A percentile compares a stretch with the other conserved stretches of the same genome.
Evolutionary conservation across 176 grass and related monocot genomes (phyloP).

Genomic region (Avena eriantha): DNA sequence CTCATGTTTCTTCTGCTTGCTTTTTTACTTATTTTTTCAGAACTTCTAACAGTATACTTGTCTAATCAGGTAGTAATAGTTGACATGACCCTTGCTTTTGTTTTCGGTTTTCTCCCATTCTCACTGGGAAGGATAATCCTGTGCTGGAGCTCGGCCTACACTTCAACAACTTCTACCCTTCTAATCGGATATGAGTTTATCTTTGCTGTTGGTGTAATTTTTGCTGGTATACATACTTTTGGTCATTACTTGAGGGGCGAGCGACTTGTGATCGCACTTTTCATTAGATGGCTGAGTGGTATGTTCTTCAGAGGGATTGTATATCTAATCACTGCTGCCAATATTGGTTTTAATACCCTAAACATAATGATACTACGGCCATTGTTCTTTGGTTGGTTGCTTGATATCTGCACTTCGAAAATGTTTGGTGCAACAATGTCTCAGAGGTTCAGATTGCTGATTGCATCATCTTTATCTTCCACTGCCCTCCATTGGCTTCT

Average conservation of each 20-base stretch:
- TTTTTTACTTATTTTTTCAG: not conserved
- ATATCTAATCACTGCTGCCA: conserved; percentile 9
- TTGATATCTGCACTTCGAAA: conserved; percentile 51
- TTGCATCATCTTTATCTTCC: conserved; percentile 39
- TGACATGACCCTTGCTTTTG: conserved; percentile 32
- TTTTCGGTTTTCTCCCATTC: conserved; percentile 43
- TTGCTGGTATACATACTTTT: not conserved
- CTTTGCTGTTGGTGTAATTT: not conserved
- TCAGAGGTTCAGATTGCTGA: conserved; percentile 30
- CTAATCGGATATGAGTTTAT: conserved; percentile 34
- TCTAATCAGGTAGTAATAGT: conserved; percentile 39
- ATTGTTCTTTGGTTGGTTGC: conserved; percentile 38
- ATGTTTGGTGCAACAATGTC: conserved; percentile 40
- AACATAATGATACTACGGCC: not conserved
- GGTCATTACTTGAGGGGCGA: not conserved
- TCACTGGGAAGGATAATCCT: conserved; percentile 42
- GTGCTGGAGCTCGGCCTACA: not conserved
- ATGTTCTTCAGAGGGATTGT: conserved; percentile 27
- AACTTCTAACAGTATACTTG: not conserved
- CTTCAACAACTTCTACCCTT: conserved; percentile 31
- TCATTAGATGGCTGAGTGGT: conserved; percentile 8
- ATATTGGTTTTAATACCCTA: conserved; percentile 40
- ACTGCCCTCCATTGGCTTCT: conserved; percentile 40
- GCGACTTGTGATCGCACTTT: not conserved
- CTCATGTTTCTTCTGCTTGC: not conserved